These are phyloP conservation scores for Sanghuangporus weigelae DNA, from an alignment of 1,284 basidiomycete genomes.

Conservation along the genomic window DNA sequence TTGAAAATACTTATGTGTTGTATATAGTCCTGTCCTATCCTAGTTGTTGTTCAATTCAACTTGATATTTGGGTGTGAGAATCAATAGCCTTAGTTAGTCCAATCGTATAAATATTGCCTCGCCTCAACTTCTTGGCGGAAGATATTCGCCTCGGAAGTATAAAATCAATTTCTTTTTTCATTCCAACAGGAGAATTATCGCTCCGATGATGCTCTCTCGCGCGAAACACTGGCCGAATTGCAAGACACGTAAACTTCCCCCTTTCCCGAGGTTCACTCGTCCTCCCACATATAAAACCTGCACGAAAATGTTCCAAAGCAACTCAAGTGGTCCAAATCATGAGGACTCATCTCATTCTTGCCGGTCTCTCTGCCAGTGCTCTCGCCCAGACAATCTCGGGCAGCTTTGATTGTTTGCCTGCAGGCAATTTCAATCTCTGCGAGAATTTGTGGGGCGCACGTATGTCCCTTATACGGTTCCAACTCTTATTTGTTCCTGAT, in stretches of 20 bases:
- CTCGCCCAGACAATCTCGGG: constrained; percentile 35
- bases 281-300: background rate
- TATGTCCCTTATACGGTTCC: constrained; percentile 23
- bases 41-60: background rate
- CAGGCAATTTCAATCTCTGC: constrained; percentile 46
- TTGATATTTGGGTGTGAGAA: background rate
- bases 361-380: constrained; percentile 21
- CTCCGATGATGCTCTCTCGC: background rate
- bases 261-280: background rate
- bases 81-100: background rate
- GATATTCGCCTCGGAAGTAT: background rate
- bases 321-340: background rate
- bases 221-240: background rate
- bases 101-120: background rate
- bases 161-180: background rate
- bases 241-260: background rate
- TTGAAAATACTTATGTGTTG: background rate
- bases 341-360: constrained; percentile 1
- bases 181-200: background rate
- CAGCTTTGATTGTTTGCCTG: constrained; percentile 38
- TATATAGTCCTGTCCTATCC: too few species aligned
- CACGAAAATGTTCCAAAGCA: background rate
- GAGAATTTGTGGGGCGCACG: constrained; percentile 52
- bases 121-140: background rate
- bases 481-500: background rate